Conservation (phyloP, 805 yeast genomes). For the Candida nemodendra region DNA sequence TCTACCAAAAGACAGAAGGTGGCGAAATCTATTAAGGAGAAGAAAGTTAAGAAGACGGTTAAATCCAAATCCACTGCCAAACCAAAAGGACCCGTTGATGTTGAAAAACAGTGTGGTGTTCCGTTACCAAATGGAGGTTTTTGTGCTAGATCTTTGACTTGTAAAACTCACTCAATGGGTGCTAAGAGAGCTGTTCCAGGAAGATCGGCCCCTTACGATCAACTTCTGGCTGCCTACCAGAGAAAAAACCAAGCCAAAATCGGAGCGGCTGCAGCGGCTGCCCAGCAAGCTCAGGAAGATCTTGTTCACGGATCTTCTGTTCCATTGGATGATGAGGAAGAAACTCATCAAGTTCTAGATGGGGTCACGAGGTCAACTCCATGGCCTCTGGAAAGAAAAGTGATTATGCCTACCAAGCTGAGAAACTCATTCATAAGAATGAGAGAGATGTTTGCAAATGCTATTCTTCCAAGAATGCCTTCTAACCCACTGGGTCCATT, state of each 20-base stretch:
- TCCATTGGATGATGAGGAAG: conserved; percentile 83
- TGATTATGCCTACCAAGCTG: conserved; percentile 64
- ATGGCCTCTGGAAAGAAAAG: conserved; percentile 77
- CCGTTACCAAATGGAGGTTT: conserved; percentile 90
- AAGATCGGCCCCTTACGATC: conserved; percentile 89
- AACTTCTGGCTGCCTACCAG: conserved; percentile 83
- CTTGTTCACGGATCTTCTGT: conserved; percentile 45
- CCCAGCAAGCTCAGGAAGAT: conserved; percentile 72
- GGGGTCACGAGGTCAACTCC: conserved; percentile 83
- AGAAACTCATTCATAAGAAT: conserved; percentile 76
- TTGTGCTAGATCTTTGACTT: conserved; percentile 93
- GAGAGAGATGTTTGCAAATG: conserved; percentile 93
- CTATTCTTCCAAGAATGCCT: conserved; percentile 63
- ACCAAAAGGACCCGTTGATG: conserved; percentile 82
- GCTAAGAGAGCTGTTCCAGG: conserved; percentile 95
- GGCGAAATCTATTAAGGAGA: conserved; percentile 27
- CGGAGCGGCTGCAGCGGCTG: conserved; percentile 78
- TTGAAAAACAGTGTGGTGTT: conserved; percentile 95
- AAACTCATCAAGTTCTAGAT: conserved; percentile 84
- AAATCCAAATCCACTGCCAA: conserved; percentile 48
- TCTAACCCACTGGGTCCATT: conserved; percentile 67
- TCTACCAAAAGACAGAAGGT: conserved; percentile 19
- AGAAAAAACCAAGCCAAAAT: conserved; percentile 87
- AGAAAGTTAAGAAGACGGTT: conserved; percentile 33
- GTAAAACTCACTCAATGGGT: conserved; percentile 98